phyloP scores from a whole-genome alignment of 2,329 filamentous ascomycete genomes.

The Bipolaris gigantea region DNA sequence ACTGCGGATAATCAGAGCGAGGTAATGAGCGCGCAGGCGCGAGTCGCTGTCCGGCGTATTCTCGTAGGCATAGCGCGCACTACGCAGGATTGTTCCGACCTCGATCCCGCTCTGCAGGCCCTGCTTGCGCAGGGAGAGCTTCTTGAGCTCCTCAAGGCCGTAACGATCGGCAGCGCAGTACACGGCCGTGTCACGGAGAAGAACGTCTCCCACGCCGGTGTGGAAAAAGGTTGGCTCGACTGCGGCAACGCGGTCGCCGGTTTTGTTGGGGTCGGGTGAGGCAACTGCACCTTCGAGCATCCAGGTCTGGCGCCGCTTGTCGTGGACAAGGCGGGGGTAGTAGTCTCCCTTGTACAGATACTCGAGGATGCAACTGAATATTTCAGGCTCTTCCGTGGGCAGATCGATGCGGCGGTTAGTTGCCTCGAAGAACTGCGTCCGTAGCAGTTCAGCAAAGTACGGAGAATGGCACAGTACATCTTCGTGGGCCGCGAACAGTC shows the following conservation, averaged over 20 bases:
- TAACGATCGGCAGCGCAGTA: conserved; percentile 93
- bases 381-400: conserved; percentile 81
- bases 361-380: conserved; percentile 91
- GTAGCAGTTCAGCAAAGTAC: conserved; percentile 75
- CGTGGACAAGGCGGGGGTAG: conserved; percentile 84
- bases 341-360: conserved; percentile 98
- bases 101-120: conserved; percentile 91
- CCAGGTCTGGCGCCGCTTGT: conserved; percentile 85
- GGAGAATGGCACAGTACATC: conserved; percentile 85
- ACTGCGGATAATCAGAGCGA: conserved; percentile 95
- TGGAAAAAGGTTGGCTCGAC: conserved; percentile 79
- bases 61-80: conserved; percentile 92
- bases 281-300: conserved; percentile 74
- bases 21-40: conserved; percentile 91
- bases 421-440: conserved; percentile 70
- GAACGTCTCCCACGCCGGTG: conserved; percentile 69
- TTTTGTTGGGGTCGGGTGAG: conserved; percentile 58
- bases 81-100: conserved; percentile 86
- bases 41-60: conserved; percentile 93
- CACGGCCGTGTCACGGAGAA: conserved; percentile 90
- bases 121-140: conserved; percentile 89
- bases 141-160: conserved; percentile 89
- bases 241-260: conserved; percentile 57
- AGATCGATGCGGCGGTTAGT: conserved; percentile 75
- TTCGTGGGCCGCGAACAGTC: conserved; percentile 93